These are phyloP conservation scores for Parathielavia appendiculata DNA, from an alignment of 495 filamentous ascomycete species.

Conservation along the genomic window DNA sequence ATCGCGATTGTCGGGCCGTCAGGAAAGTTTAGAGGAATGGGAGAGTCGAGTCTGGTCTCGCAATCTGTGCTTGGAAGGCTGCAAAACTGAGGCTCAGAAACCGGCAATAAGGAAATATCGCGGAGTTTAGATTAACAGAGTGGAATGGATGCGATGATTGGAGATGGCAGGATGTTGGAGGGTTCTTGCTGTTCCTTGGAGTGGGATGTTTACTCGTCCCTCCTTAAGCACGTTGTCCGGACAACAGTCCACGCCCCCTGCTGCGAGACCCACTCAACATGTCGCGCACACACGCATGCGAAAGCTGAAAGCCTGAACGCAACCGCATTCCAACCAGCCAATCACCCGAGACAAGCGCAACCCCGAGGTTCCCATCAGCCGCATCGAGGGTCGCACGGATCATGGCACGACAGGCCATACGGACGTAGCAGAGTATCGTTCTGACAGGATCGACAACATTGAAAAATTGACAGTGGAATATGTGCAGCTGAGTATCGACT, in stretches of 20 bases:
- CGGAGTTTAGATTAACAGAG: constrained; percentile 5
- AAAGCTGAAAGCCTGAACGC: too few relatives aligned
- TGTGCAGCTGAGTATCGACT: not conserved
- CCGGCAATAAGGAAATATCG: not conserved
- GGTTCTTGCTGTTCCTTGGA: not conserved
- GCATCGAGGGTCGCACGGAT: not conserved
- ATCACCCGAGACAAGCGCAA: too few relatives aligned
- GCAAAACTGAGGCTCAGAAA: too few relatives aligned
- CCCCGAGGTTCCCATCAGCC: not conserved
- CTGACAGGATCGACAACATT: not conserved
- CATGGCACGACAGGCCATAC: too few relatives aligned
- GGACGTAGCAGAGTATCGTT: not conserved
- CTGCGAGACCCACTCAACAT: not conserved
- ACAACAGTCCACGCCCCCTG: constrained; percentile 5
- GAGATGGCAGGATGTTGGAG: not conserved
- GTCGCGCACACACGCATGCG: not conserved
- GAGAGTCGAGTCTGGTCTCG: not conserved
- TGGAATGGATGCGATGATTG: constrained; percentile 1
- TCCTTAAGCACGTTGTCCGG: not conserved
- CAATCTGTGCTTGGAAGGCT: not conserved
- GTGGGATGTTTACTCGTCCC: not conserved
- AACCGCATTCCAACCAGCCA: too few relatives aligned
- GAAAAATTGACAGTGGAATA: not conserved
- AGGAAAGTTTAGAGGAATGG: not conserved
- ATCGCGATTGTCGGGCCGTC: constrained; percentile 9